Percentiles rank a stretch among this genome's conserved stretches.
phyloP scores from a whole-genome alignment of 306 rosid genomes.

The Lathyrus oleraceus region DNA sequence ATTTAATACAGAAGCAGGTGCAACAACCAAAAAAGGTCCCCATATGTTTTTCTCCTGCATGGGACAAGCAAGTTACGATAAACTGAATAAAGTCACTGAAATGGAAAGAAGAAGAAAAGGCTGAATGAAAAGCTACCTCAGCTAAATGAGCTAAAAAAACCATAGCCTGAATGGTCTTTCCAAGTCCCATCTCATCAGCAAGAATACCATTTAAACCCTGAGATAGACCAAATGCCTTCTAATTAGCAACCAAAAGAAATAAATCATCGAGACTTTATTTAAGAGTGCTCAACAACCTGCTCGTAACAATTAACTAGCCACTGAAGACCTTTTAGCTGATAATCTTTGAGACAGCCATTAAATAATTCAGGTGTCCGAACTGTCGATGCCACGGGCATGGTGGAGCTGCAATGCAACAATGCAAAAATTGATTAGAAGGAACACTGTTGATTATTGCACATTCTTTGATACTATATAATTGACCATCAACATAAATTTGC shows the following conservation, averaged over 20 bases:
- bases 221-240: constrained; percentile 32
- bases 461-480: constrained; percentile 24
- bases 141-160: constrained; percentile 97
- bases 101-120: constrained; percentile 19
- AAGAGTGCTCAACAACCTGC: constrained; percentile 66
- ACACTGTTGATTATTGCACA: constrained; percentile 28
- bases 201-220: constrained; percentile 99
- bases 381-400: constrained; percentile 97
- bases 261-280: constrained; percentile 12
- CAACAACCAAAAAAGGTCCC: constrained; percentile 98
- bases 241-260: constrained; percentile 36
- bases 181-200: constrained; percentile 99
- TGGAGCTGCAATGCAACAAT: constrained; percentile 67
- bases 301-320: constrained; percentile 99
- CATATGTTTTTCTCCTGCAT: constrained; percentile 96
- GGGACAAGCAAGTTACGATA: constrained; percentile 38
- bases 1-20: constrained; percentile 96
- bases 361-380: constrained; percentile 89
- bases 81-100: constrained; percentile 16
- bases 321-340: constrained; percentile 96
- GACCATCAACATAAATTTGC: constrained; percentile 11
- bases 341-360: constrained; percentile 82
- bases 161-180: constrained; percentile 99
- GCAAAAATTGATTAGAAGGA: constrained; percentile 35
- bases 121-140: constrained; percentile 62